Percentiles rank a stretch among this genome's conserved stretches.
These are phyloP conservation scores for Zygosaccharomyces gambellarensis DNA, from an alignment of 805 yeast species.

Conservation along the genomic window DNA sequence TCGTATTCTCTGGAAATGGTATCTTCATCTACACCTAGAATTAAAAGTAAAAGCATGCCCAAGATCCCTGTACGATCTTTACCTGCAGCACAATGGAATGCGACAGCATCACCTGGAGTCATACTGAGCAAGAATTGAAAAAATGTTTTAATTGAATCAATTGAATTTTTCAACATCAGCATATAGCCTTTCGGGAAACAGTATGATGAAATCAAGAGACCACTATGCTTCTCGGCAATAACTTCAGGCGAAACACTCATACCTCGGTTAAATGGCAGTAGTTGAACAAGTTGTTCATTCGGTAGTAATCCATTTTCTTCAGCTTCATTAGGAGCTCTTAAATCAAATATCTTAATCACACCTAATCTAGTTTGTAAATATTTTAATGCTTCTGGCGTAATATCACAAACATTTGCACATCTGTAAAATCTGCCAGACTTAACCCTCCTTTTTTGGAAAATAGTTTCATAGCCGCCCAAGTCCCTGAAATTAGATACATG, in stretches of 20 bases:
- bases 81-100: slow-evolving; percentile 81
- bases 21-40: slow-evolving; percentile 61
- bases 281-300: slow-evolving; percentile 33
- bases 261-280: slow-evolving; percentile 52
- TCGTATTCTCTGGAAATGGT: slow-evolving; percentile 73
- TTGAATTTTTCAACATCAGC: slow-evolving; percentile 50
- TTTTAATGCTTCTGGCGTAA: slow-evolving; percentile 48
- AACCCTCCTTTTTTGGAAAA: slow-evolving; percentile 39
- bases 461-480: slow-evolving; percentile 64
- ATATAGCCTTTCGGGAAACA: slow-evolving; percentile 62
- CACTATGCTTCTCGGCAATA: slow-evolving; percentile 50
- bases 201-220: slow-evolving; percentile 52
- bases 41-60: slow-evolving; percentile 58
- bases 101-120: slow-evolving; percentile 43
- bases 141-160: slow-evolving; percentile 43
- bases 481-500: slow-evolving; percentile 66
- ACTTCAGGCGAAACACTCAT: slow-evolving; percentile 61
- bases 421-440: slow-evolving; percentile 54
- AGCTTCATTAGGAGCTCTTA: slow-evolving; percentile 59
- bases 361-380: slow-evolving; percentile 31
- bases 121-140: slow-evolving; percentile 53
- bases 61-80: slow-evolving; percentile 80
- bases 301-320: slow-evolving; percentile 27
- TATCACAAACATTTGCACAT: slow-evolving; percentile 53
- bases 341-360: slow-evolving; percentile 57